Percentiles rank a stretch among this genome's conserved stretches.
Evolutionary conservation across 1,284 basidiomycete genomes (phyloP).

Genomic region (Phellopilus nigrolimitatus): DNA sequence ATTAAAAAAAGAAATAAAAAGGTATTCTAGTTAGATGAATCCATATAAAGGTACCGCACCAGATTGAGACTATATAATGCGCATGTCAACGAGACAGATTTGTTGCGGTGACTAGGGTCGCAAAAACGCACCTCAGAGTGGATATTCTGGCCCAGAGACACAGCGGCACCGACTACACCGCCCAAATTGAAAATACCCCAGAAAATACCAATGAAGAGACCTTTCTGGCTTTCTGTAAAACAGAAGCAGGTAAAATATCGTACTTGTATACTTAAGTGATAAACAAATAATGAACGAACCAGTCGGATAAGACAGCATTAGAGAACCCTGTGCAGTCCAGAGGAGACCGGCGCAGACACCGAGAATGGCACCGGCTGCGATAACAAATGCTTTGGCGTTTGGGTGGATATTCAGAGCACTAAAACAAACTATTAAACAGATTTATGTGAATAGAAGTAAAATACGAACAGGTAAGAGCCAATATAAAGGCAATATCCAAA

Average conservation of each 20-base stretch:
- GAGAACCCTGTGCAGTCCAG: conserved; percentile 52
- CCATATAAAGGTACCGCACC: background rate
- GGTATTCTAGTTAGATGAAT: background rate
- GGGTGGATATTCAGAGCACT: conserved; percentile 26
- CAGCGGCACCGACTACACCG: conserved; percentile 57
- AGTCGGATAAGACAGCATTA: conserved; percentile 48
- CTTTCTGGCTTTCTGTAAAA: conserved; percentile 36
- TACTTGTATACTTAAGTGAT: conserved; percentile 34
- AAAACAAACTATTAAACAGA: conserved; percentile 22
- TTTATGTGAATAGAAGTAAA: background rate
- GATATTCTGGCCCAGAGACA: conserved; percentile 51
- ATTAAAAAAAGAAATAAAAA: background rate
- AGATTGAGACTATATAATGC: no score
- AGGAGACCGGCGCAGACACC: conserved; percentile 57
- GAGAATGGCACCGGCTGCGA: conserved; percentile 51
- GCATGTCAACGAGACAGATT: no score
- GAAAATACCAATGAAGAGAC: conserved; percentile 45
- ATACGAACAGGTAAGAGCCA: conserved; percentile 36
- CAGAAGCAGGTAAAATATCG: conserved; percentile 22
- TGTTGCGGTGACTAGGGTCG: no score
- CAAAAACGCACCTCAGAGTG: conserved; percentile 35
- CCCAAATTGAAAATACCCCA: conserved; percentile 69
- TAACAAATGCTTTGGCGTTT: conserved; percentile 38
- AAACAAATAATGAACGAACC: conserved; percentile 46
- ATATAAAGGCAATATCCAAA: conserved; percentile 46